Evolutionary conservation across 2,329 filamentous ascomycete species (phyloP).

Genomic region (Byssochlamys sp.): DNA sequence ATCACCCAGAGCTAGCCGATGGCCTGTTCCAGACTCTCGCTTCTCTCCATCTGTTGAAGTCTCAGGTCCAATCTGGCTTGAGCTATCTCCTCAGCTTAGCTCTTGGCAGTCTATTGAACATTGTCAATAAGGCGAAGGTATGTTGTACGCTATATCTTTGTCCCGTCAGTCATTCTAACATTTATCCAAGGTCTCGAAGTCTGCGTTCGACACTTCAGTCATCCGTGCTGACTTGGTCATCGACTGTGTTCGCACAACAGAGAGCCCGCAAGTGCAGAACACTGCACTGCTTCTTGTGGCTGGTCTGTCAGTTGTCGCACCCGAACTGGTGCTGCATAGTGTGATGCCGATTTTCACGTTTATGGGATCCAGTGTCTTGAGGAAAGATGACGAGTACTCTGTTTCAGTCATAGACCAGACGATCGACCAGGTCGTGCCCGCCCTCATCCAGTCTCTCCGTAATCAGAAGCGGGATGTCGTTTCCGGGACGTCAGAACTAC

Average conservation of each 20-base stretch:
- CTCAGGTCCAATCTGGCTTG: conserved; percentile 71
- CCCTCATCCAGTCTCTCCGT: conserved; percentile 73
- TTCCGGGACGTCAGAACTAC: conserved; percentile 72
- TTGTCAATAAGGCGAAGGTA: conserved; percentile 65
- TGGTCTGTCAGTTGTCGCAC: conserved; percentile 73
- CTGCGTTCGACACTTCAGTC: conserved; percentile 62
- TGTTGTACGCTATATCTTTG: conserved; percentile 1
- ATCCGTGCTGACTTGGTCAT: conserved; percentile 85
- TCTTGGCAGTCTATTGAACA: conserved; percentile 69
- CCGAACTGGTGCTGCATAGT: conserved; percentile 85
- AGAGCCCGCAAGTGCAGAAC: conserved; percentile 89
- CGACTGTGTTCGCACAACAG: conserved; percentile 83
- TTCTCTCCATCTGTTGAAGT: conserved; percentile 75
- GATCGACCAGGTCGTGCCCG: conserved; percentile 85
- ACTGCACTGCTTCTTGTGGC: conserved; percentile 80
- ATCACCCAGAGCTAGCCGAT: conserved; percentile 65
- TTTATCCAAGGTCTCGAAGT: conserved; percentile 13
- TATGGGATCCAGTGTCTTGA: conserved; percentile 83
- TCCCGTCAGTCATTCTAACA: conserved; percentile 5
- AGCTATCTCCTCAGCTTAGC: conserved; percentile 83
- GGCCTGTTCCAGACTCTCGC: conserved; percentile 76
- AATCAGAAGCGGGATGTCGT: conserved; percentile 68
- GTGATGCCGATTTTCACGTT: conserved; percentile 99
- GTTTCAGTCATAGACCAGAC: conserved; percentile 91
- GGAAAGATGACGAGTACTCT: conserved; percentile 92